Conservation (phyloP, 1,284 basidiomycete genomes). For the Hymenochaete sp. region DNA sequence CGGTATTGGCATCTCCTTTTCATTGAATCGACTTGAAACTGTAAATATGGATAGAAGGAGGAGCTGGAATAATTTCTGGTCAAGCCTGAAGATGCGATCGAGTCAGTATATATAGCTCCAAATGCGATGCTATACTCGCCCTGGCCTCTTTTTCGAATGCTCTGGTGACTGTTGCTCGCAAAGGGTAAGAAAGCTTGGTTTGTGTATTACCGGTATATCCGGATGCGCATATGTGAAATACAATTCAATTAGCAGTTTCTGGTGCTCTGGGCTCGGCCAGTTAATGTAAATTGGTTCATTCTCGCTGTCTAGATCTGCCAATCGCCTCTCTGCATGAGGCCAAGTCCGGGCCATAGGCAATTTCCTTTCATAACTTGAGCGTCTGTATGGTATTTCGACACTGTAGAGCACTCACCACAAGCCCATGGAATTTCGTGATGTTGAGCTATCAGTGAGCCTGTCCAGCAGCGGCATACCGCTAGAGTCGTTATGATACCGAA, state of each 20-base stretch:
- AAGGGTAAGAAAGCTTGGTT: conserved; percentile 57
- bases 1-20: conserved; percentile 37
- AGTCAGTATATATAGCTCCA: conserved; percentile 6
- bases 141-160: too few species aligned
- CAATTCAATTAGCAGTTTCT: conserved; percentile 59
- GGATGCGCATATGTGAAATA: conserved; percentile 81
- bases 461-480: conserved; percentile 72
- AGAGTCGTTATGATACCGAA: conserved; percentile 67
- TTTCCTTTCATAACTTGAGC: conserved; percentile 43
- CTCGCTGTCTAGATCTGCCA: conserved; percentile 33
- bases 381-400: background rate
- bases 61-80: conserved; percentile 25
- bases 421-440: conserved; percentile 28
- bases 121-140: conserved; percentile 50
- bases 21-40: conserved; percentile 62
- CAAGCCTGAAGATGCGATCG: background rate
- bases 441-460: conserved; percentile 48
- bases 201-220: conserved; percentile 67
- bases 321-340: conserved; percentile 43
- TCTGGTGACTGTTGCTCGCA: too few species aligned
- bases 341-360: conserved; percentile 70
- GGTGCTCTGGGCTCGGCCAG: conserved; percentile 49
- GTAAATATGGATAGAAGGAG: conserved; percentile 74
- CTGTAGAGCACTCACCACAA: conserved; percentile 3
- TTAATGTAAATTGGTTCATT: conserved; percentile 30